Percentiles rank a stretch among this genome's conserved stretches.
Conservation (phyloP, 768 basidiomycete genomes). For the Trametes cingulata region DNA sequence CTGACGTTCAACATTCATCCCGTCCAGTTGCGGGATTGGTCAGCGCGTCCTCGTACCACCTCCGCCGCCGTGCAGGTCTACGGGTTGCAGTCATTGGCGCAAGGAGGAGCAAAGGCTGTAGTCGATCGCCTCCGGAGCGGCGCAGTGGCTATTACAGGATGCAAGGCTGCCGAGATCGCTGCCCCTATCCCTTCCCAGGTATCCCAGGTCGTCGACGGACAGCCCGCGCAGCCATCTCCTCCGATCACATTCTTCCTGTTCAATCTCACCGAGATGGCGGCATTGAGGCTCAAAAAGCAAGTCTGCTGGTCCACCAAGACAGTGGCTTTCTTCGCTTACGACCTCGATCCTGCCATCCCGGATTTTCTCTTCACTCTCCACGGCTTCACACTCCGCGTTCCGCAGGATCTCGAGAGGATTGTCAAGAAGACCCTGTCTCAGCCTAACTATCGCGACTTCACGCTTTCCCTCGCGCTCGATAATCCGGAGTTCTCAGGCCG, state of each 20-base stretch:
- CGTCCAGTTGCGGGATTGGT: too few relatives aligned
- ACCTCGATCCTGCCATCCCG: neutral
- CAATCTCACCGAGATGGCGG: neutral
- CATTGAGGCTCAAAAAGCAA: neutral
- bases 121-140: too few relatives aligned
- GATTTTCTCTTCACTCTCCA: neutral
- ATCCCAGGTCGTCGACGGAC: neutral
- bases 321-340: neutral
- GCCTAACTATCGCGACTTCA: neutral
- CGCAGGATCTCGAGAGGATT: neutral
- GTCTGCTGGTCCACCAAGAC: neutral
- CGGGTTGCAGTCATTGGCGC: too few relatives aligned
- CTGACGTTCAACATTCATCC: too few relatives aligned
- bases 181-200: neutral
- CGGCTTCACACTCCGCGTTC: neutral
- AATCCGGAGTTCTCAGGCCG: neutral
- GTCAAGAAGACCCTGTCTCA: neutral
- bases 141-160: neutral
- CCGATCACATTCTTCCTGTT: neutral
- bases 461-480: neutral
- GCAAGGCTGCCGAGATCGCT: neutral
- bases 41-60: too few relatives aligned
- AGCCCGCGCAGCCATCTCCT: neutral
- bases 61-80: too few relatives aligned
- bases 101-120: too few relatives aligned